Evolutionary conservation across 164 flowering plant species (phyloP).

Genomic region (Dillenia turbinata): DNA sequence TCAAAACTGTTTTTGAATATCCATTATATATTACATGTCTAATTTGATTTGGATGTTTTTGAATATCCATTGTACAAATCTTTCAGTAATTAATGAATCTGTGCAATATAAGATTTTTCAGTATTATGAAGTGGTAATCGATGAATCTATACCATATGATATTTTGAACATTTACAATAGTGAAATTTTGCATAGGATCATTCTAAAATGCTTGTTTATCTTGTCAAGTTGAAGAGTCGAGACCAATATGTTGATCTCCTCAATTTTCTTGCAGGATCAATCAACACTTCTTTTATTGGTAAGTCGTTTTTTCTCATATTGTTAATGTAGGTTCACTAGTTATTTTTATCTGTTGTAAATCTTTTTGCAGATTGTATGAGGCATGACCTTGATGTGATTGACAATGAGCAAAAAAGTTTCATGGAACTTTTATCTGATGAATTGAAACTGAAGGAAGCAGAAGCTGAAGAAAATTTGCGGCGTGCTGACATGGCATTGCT

Average conservation of each 20-base stretch:
- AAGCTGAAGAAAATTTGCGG: slow-evolving; percentile 14
- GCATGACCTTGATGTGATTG: slow-evolving; percentile 20
- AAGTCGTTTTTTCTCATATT: slow-evolving; percentile 1
- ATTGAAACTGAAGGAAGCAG: slow-evolving; percentile 12
- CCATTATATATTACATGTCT: no score
- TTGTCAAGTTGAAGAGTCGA: no score
- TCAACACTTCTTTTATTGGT: slow-evolving; percentile 19
- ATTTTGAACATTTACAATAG: no score
- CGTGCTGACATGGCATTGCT: slow-evolving; percentile 20
- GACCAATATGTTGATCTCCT: background rate
- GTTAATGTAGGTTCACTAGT: background rate
- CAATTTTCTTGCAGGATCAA: slow-evolving; percentile 16
- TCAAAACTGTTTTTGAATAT: no score
- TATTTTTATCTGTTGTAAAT: background rate
- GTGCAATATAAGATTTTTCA: no score
- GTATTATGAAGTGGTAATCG: no score
- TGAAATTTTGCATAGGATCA: no score
- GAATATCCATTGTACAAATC: no score
- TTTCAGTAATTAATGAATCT: no score
- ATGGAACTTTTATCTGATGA: slow-evolving; percentile 15
- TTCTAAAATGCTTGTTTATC: no score
- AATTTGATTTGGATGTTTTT: no score
- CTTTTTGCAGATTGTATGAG: slow-evolving; percentile 19
- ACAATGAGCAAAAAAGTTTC: slow-evolving; percentile 15
- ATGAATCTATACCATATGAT: no score